Conservation (phyloP, 305 asterid species). For the Fraxinus velutina region DNA sequence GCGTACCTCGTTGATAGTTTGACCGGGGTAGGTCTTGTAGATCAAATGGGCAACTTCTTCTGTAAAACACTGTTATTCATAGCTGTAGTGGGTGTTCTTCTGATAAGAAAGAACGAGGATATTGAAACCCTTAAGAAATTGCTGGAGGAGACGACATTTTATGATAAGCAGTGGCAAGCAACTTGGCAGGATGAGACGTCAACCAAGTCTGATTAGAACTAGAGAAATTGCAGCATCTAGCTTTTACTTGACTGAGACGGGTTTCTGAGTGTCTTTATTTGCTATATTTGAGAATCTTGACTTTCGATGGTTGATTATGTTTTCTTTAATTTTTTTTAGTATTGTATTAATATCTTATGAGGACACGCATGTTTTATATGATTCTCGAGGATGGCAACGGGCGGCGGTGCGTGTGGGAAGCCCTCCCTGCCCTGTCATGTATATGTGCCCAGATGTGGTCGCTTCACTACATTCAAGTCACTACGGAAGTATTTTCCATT, state of each 20-base stretch:
- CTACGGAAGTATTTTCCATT: not conserved
- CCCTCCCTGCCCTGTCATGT: not conserved
- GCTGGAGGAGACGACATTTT: conserved; percentile 79
- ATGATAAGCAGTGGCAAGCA: conserved; percentile 98
- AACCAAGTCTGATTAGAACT: not conserved
- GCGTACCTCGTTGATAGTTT: conserved; percentile 88
- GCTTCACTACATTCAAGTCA: not conserved
- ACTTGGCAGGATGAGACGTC: conserved; percentile 52
- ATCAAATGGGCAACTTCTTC: conserved; percentile 92
- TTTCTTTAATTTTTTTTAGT: not conserved
- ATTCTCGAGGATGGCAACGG: not conserved
- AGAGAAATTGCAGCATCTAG: not conserved
- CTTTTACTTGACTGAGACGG: not conserved
- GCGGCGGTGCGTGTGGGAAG: not conserved
- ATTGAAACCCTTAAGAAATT: conserved; percentile 66
- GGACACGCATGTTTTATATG: not conserved
- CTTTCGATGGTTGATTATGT: not conserved
- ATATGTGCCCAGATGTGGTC: not conserved
- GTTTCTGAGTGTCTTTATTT: not conserved
- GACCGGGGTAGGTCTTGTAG: conserved; percentile 89
- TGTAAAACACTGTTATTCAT: conserved; percentile 75
- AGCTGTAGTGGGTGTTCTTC: conserved; percentile 73
- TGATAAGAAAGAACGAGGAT: conserved; percentile 86
- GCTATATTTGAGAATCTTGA: not conserved
- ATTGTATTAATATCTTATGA: not conserved